Evolutionary conservation across 345 rosid species (phyloP).

Genomic region (Mercurialis annua): DNA sequence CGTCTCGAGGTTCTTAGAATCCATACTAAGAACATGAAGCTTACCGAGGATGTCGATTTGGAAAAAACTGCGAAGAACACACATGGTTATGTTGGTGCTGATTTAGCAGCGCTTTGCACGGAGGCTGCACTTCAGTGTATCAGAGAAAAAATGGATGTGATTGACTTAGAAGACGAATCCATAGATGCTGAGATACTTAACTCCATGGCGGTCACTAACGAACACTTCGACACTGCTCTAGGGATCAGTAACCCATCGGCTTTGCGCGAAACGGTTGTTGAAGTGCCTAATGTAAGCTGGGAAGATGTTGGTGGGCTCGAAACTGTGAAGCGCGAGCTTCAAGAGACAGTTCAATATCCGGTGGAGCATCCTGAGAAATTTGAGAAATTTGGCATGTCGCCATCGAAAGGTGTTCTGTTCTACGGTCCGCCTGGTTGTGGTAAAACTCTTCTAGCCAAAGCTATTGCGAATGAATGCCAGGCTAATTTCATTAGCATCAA

Average conservation of each 20-base stretch:
- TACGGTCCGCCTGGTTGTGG: conserved; percentile 99
- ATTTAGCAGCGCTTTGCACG: conserved; percentile 92
- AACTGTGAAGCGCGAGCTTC: conserved; percentile 91
- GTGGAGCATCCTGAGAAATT: conserved; percentile 99
- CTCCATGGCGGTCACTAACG: conserved; percentile 90
- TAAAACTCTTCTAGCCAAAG: conserved; percentile 95
- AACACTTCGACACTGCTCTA: conserved; percentile 91
- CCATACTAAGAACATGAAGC: conserved; percentile 97
- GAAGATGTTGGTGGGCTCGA: conserved; percentile 95
- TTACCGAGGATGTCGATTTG: conserved; percentile 91
- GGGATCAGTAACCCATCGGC: conserved; percentile 88
- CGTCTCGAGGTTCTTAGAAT: conserved; percentile 98
- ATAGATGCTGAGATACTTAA: conserved; percentile 91
- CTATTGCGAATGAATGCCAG: conserved; percentile 95
- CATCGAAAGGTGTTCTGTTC: conserved; percentile 93
- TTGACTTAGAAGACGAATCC: conserved; percentile 92
- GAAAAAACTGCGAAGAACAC: conserved; percentile 91
- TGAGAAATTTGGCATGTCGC: conserved; percentile 96
- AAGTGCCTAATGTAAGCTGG: conserved; percentile 91
- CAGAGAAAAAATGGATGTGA: conserved; percentile 96
- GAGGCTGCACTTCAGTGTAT: conserved; percentile 99
- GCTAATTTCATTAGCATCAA: conserved; percentile 94
- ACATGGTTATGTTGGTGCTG: conserved; percentile 98
- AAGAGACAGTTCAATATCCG: conserved; percentile 98
- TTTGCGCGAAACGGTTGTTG: conserved; percentile 92